A percentile compares a stretch with the other conserved stretches of the same genome.
phyloP scores from a whole-genome alignment of 495 filamentous ascomycete genomes.

The Aspergillus sclerotioniger region DNA sequence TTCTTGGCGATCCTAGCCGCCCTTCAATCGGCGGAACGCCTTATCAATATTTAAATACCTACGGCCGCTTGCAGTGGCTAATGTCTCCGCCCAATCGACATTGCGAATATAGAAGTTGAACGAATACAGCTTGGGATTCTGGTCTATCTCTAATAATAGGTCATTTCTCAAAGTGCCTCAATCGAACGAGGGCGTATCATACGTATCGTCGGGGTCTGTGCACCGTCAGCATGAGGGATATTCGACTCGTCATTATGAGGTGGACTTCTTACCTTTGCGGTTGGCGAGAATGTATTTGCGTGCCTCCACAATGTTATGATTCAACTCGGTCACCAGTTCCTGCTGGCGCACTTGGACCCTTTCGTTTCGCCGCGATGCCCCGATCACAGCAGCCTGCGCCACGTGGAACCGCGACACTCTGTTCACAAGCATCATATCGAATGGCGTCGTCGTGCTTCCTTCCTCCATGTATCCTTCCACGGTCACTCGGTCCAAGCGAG shows the following conservation, averaged over 20 bases:
- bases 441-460: conserved; percentile 69
- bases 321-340: conserved; percentile 46
- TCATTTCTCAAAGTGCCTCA: background rate
- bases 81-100: no score
- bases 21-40: no score
- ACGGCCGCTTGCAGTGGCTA: no score
- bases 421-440: conserved; percentile 74
- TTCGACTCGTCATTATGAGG: background rate
- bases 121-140: background rate
- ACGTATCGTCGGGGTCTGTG: conserved; percentile 56
- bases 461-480: conserved; percentile 69
- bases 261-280: conserved; percentile 43
- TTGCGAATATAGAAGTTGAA: no score
- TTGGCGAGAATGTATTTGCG: conserved; percentile 55
- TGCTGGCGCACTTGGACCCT: conserved; percentile 48
- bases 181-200: conserved; percentile 44
- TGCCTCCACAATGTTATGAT: conserved; percentile 48
- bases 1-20: no score
- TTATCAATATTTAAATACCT: no score
- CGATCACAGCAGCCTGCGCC: conserved; percentile 54
- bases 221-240: background rate
- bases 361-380: conserved; percentile 49
- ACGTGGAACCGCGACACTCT: conserved; percentile 62
- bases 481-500: conserved; percentile 46
- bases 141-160: background rate